phyloP scores from a whole-genome alignment of 108 stramenopile species.

The Discostella stelligeroides region DNA sequence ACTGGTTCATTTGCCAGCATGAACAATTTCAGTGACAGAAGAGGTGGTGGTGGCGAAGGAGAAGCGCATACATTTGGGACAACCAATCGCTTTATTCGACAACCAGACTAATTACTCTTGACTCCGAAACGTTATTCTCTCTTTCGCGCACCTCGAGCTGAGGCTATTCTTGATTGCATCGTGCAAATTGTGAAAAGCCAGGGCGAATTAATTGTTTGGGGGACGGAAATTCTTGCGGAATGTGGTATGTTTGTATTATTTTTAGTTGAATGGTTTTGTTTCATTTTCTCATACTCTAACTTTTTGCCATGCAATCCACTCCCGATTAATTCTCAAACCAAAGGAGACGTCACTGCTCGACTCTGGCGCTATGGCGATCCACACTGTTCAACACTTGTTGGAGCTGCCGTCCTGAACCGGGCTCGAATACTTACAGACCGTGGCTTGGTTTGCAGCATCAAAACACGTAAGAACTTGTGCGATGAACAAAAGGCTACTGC shows the following conservation, averaged over 20 bases:
- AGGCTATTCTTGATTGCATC: slow-evolving; percentile 58
- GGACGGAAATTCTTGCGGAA: slow-evolving; percentile 78
- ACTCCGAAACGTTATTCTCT: slow-evolving; percentile 15
- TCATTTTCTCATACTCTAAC: no score
- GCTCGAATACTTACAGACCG: slow-evolving; percentile 53
- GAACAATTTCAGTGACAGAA: background rate
- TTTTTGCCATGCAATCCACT: no score
- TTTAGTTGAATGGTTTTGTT: no score
- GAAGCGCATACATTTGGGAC: background rate
- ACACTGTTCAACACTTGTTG: slow-evolving; percentile 59
- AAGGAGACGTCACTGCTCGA: slow-evolving; percentile 46
- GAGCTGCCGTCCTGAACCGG: slow-evolving; percentile 64
- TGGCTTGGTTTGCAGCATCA: slow-evolving; percentile 68
- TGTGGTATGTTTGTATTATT: slow-evolving; percentile 10
- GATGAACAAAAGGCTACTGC: slow-evolving; percentile 74
- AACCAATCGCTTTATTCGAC: background rate
- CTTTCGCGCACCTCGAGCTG: slow-evolving; percentile 38
- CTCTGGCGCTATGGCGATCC: slow-evolving; percentile 80
- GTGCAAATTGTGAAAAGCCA: slow-evolving; percentile 60
- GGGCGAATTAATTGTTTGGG: slow-evolving; percentile 84
- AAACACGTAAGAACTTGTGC: slow-evolving; percentile 65
- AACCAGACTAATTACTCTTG: background rate
- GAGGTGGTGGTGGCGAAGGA: background rate
- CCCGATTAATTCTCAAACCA: no score
- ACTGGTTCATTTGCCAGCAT: background rate